A percentile compares a stretch with the other conserved stretches of the same genome.
Conservation (phyloP, 371 early-diverging fungal species). For the Mortierella sp. region DNA sequence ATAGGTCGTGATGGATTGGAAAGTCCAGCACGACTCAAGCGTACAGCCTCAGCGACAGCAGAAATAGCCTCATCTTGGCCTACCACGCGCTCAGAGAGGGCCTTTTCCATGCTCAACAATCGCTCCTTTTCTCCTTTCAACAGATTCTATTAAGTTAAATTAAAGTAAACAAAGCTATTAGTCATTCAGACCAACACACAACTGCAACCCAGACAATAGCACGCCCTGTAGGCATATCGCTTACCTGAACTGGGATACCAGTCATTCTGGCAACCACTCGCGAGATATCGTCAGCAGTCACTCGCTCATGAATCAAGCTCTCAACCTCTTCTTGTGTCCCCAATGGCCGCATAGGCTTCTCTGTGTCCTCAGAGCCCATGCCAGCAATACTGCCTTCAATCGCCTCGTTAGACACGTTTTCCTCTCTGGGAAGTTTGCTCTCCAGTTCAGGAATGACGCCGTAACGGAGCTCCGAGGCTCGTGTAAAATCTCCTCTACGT, state of each 20-base stretch:
- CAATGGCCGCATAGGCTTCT: slow-evolving; percentile 33
- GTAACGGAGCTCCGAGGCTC: slow-evolving; percentile 86
- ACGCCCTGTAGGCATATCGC: neutral
- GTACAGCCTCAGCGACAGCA: slow-evolving; percentile 83
- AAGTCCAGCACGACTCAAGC: slow-evolving; percentile 87
- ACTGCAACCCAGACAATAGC: neutral
- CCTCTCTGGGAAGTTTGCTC: slow-evolving; percentile 72
- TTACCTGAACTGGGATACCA: slow-evolving; percentile 87
- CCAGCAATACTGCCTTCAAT: slow-evolving; percentile 30
- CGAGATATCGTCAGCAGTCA: slow-evolving; percentile 89
- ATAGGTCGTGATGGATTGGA: slow-evolving; percentile 85
- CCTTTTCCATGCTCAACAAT: slow-evolving; percentile 84
- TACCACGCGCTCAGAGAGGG: slow-evolving; percentile 78
- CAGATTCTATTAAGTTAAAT: slow-evolving; percentile 61
- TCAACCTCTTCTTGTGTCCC: slow-evolving; percentile 67
- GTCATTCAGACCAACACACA: neutral
- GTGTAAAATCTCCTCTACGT: slow-evolving; percentile 78
- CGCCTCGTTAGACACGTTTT: slow-evolving; percentile 43
- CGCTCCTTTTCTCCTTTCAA: slow-evolving; percentile 87
- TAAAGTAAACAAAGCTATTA: neutral
- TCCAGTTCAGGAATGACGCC: slow-evolving; percentile 92
- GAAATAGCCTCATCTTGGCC: slow-evolving; percentile 90
- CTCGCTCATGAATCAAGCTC: slow-evolving; percentile 85
- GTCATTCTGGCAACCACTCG: slow-evolving; percentile 88
- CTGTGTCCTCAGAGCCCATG: slow-evolving; percentile 15